phyloP scores from a whole-genome alignment of 1,284 basidiomycete species.

The Tilletia indica region DNA sequence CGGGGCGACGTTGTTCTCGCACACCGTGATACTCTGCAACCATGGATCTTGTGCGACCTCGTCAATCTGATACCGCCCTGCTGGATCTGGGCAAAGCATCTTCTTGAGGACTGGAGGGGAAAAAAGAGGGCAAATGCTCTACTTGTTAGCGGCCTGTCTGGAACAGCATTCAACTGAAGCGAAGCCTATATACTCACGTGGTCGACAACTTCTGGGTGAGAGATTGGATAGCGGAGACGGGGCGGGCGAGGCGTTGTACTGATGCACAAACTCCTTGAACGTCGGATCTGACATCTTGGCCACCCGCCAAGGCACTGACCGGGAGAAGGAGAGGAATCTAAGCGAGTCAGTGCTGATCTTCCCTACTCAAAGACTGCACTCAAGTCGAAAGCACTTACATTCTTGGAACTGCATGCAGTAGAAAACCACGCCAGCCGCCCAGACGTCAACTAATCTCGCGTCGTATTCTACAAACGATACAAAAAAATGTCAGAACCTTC shows the following conservation, averaged over 20 bases:
- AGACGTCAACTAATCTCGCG: slow-evolving; percentile 92
- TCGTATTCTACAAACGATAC: slow-evolving; percentile 73
- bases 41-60: slow-evolving; percentile 80
- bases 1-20: slow-evolving; percentile 15
- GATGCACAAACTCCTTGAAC: slow-evolving; percentile 76
- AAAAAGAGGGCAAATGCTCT: not conserved
- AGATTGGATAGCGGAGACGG: slow-evolving; percentile 72
- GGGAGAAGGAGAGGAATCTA: not conserved
- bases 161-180: not conserved
- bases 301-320: slow-evolving; percentile 74
- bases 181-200: slow-evolving; percentile 41
- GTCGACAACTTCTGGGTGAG: slow-evolving; percentile 78
- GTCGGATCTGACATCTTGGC: slow-evolving; percentile 80
- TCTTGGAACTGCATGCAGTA: slow-evolving; percentile 73
- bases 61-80: slow-evolving; percentile 74
- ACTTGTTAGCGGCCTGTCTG: not conserved
- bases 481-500: not conserved
- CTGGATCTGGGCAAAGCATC: slow-evolving; percentile 95
- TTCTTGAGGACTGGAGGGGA: slow-evolving; percentile 67
- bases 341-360: no score
- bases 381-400: not conserved
- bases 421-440: slow-evolving; percentile 95
- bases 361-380: no score
- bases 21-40: slow-evolving; percentile 59
- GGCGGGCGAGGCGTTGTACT: slow-evolving; percentile 60